Base-by-base conservation (phyloP, 208 protist genomes). In the Crithidia expoeki region DNA sequence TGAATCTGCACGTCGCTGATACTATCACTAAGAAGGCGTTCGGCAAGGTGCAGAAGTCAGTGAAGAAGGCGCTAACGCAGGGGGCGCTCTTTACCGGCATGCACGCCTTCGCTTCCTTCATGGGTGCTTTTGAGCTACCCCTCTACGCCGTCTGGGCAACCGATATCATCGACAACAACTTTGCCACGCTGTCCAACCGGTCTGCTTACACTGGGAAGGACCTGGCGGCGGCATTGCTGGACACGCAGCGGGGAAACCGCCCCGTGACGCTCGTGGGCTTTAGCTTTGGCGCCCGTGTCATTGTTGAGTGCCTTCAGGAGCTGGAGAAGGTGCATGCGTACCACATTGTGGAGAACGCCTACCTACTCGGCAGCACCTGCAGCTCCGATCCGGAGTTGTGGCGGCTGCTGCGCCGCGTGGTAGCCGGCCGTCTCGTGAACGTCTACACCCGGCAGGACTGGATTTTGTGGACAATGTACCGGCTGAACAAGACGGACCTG, bases 241-340 rank as follows among this genome's bases (percentile, higher is more conserved):
- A 88, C 55, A 60, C 66, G 50, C 62, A 69, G 27, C 83, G 85
- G 23, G 92, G 94, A 58, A 72, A 75, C 62, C 86, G 94, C 4
- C 94, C 94, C 11, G 90, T 94, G 11, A 92, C 90, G 28, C 80
- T 97, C 21, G 70, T 96, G 34, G 94, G 92, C 42, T 95, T 93
- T 71, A 92, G 89, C 72, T 92, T 95, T 50, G 94, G 94, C 12
- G 77, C 83, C 32, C 78, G 79, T 6, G 90, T 96, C 28, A 89
- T 97, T 62, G 88, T 81, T 19, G 80, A 96, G 51, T 96, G 90
- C 56, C 81, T 96, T 56, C 59, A 61, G 6, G 88, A 89, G 79
- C 79, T 97, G 36, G 59, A 85, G 27, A 68, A 75, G 50, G 73
- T 81, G 30, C 52, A 83, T 44, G 84, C 83, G 11, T 84, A 83